A percentile compares a stretch with the other conserved stretches of the same genome.
Evolutionary conservation across 1,284 basidiomycete genomes (phyloP).

Genomic region (Irpex sp.): DNA sequence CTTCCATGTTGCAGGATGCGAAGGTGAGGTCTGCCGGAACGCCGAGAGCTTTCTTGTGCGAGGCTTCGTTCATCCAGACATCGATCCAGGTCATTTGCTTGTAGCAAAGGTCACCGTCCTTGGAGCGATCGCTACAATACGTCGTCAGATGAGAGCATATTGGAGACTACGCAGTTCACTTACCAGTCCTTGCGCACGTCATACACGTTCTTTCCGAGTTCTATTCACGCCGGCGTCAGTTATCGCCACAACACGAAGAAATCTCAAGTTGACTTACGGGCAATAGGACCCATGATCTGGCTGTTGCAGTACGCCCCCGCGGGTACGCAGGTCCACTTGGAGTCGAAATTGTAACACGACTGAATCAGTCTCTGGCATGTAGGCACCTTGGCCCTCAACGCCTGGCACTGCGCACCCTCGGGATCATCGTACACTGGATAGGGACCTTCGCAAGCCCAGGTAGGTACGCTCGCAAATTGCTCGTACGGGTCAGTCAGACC

Average conservation of each 20-base stretch:
- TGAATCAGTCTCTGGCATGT: conserved; percentile 67
- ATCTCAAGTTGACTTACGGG: conserved; percentile 41
- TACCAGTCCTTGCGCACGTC: conserved; percentile 76
- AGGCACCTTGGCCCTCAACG: conserved; percentile 59
- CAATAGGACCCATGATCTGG: conserved; percentile 51
- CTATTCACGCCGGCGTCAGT: conserved; percentile 27
- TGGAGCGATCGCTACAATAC: conserved; percentile 40
- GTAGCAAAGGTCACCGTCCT: conserved; percentile 73
- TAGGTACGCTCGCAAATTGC: conserved; percentile 72
- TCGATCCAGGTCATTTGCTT: conserved; percentile 77
- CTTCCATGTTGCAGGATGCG: conserved; percentile 49
- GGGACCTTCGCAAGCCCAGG: conserved; percentile 76
- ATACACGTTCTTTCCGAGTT: conserved; percentile 69
- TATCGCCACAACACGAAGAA: background rate
- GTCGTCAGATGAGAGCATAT: background rate
- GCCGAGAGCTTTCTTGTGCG: conserved; percentile 72
- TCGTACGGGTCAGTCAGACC: conserved; percentile 75
- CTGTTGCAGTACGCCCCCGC: conserved; percentile 58
- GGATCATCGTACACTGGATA: conserved; percentile 70
- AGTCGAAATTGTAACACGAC: conserved; percentile 54
- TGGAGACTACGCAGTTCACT: background rate
- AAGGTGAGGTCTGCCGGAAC: conserved; percentile 58
- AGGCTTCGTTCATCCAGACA: conserved; percentile 68
- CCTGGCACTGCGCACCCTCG: conserved; percentile 58
- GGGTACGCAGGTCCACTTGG: conserved; percentile 54